Evolutionary conservation across 345 rosid species (phyloP), one percentile per base, ranked within the genome.

Genomic region (Salix purpurea): DNA sequence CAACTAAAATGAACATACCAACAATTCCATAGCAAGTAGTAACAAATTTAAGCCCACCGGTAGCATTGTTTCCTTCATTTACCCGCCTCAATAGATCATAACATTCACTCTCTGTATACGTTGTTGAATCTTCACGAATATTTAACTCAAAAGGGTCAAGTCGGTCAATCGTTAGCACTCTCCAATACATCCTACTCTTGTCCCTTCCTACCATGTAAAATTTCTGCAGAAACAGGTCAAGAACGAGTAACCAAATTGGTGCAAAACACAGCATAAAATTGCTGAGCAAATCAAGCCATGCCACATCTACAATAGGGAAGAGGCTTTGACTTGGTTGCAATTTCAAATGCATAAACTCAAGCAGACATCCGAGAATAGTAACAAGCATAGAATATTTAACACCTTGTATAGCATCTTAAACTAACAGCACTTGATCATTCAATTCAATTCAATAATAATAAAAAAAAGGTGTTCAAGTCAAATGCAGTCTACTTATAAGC

Each of bases 21-120:
- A 94, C 84, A 73, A 96, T 91, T 76, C 99, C 99, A 80, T 92
- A 96, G 82, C 97, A 96, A 74, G 87, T 82, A 18, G 98, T 88
- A 21, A 96, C 91, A 68, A 94, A 90, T 81, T 88, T 91, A 18
- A 96, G 87, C 50, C 99, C 99, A 34, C 99, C 99, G 0, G 98
- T 96, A 6, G 94, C 81, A 74, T 76, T 87, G 87, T 96, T 96
- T 68, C 99, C 99, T 85, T 94, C 98, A 18, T 93, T 90, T 83
- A 96, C 89, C 81, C 97, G 91, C 78, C 88, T 89, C 56, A 96
- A 83, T 79, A 96, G 75, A 73, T 94, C 97, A 36, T 85, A 87
- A 72, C 97, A 92, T 83, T 96, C 90, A 4, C 81, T 69, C 77
- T 92, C 92, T 0, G 93, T 79, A 72, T 96, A 96, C 0, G 88